Evolutionary conservation across 805 yeast genomes (phyloP), one percentile per base, ranked within the genome.

Genomic region (Blastobotrys mokoenaii): DNA sequence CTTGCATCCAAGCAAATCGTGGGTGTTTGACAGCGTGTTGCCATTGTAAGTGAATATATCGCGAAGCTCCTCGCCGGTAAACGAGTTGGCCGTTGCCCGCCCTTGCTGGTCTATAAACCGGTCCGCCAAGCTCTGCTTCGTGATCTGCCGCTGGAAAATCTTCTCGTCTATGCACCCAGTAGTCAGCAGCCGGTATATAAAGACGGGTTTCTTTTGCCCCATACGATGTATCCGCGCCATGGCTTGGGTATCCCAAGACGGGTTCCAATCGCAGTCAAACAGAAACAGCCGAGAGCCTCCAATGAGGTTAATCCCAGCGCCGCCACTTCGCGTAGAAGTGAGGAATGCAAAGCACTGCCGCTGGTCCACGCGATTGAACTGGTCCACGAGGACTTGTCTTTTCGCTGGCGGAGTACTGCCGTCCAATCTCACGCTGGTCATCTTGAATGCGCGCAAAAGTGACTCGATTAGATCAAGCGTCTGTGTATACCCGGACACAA

Each of bases 261-360:
- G 98, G 52, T 93, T 93, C 98, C 98, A 93, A 58, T 93, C 97
- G 51, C 93, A 86, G 60, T 93, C 98, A 58, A 85, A 83, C 17
- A 93, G 65, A 3, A 93, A 72, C 35, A 93, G 65, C 22, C 97
- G 66, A 0, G 95, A 85, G 0, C 95, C 98, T 0, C 97, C 98
- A 30, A 85, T 74, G 30, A 93, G 67, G 57, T 93, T 93, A 36
- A 93, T 68, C 0, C 98, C 98, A 48, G 84, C 80, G 0, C 98
- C 98, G 2, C 98, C 98, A 3, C 95, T 80, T 61, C 88, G 86
- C 0, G 96, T 83, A 2, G 96, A 85, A 10, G 93, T 63, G 10
- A 93, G 64, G 53, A 93, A 87, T 0, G 81, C 82, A 57, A 83
- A 77, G 3, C 69, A 62, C 12, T 55, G 48, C 30, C 60, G 61